These are phyloP conservation scores for Pichia nakasei DNA, from an alignment of 805 yeast species.

Conservation along the genomic window DNA sequence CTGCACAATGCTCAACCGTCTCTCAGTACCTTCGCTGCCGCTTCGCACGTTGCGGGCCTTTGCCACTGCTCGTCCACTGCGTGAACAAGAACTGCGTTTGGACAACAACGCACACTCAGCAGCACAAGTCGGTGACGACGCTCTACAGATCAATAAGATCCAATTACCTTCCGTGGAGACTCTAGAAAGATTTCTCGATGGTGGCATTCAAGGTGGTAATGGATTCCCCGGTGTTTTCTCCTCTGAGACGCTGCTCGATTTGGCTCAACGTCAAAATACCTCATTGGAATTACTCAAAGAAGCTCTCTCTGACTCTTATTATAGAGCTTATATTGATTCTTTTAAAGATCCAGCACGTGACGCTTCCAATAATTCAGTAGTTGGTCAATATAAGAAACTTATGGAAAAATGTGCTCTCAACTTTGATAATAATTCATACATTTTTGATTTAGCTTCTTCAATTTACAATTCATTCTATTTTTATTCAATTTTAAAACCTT, in stretches of 20 bases:
- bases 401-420: conserved; percentile 33
- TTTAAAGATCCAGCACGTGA: conserved; percentile 9
- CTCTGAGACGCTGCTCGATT: conserved; percentile 35
- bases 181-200: conserved; percentile 19
- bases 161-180: conserved; percentile 22
- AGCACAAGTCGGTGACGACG: too few species aligned
- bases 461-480: conserved; percentile 42
- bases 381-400: conserved; percentile 27
- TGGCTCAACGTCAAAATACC: conserved; percentile 34
- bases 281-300: conserved; percentile 35
- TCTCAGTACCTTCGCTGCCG: too few species aligned
- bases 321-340: conserved; percentile 20
- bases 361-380: conserved; percentile 18
- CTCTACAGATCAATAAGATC: too few species aligned
- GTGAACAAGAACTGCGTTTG: too few species aligned
- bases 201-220: conserved; percentile 13
- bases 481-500: conserved; percentile 34
- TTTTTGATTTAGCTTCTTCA: conserved; percentile 37
- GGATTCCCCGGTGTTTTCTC: conserved; percentile 46
- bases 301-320: conserved; percentile 25
- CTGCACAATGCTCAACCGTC: too few species aligned
- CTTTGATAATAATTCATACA: conserved; percentile 22
- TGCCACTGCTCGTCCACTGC: too few species aligned
- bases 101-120: too few species aligned
- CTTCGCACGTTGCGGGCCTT: too few species aligned